phyloP scores from a whole-genome alignment of 257 asterid species.

The Ophiorrhiza pumila region DNA sequence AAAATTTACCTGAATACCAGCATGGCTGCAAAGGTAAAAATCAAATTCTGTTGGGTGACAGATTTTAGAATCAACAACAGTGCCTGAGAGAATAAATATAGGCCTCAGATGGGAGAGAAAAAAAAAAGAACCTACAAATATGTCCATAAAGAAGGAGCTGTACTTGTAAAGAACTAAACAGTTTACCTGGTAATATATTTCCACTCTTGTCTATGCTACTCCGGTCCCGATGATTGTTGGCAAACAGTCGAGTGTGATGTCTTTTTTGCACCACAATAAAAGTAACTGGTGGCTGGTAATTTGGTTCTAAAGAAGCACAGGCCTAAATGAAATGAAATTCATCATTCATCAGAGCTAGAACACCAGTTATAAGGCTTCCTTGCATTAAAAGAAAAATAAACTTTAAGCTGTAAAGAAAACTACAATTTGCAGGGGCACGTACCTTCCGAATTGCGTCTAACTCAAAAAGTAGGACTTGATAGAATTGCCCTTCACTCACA shows the following conservation, averaged over 20 bases:
- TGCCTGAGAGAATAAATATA: constrained; percentile 43
- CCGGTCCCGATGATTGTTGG: constrained; percentile 85
- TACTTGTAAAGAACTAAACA: neutral
- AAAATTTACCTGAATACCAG: constrained; percentile 85
- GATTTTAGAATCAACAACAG: constrained; percentile 92
- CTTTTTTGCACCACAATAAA: constrained; percentile 94
- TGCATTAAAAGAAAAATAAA: neutral
- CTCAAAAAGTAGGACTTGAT: constrained; percentile 88
- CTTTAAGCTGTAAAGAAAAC: constrained; percentile 2
- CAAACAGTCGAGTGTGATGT: constrained; percentile 86
- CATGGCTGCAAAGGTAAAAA: constrained; percentile 95
- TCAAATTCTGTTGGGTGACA: constrained; percentile 97
- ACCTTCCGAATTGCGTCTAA: constrained; percentile 97
- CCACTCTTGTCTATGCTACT: constrained; percentile 93
- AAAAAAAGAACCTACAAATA: neutral
- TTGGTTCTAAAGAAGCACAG: constrained; percentile 94
- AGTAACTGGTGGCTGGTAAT: constrained; percentile 96
- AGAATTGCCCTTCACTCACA: constrained; percentile 95
- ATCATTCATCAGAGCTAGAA: constrained; percentile 11
- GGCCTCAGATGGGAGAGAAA: neutral
- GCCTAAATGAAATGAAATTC: constrained; percentile 45
- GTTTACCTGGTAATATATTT: constrained; percentile 81
- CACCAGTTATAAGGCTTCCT: neutral
- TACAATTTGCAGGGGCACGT: neutral
- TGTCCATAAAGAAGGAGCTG: neutral